Evolutionary conservation across 495 filamentous ascomycete species (phyloP), one percentile per base, ranked within the genome.

Genomic region (Clavariopsis aquatica): DNA sequence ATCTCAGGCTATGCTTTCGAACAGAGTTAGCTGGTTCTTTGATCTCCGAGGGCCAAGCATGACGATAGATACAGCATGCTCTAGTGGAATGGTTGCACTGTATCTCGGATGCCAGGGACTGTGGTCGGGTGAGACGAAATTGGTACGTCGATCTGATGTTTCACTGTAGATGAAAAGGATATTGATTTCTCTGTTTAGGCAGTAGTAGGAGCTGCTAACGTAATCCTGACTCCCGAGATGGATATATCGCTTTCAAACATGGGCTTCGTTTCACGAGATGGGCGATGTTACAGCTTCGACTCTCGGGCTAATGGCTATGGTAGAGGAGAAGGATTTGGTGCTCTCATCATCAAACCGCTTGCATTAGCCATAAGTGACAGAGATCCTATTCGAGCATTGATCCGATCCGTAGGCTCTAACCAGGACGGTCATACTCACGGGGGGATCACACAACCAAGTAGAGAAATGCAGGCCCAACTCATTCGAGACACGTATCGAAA

Each of bases 331-430:
- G 69, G 72, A 0, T 70, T 80, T 19, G 72, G 53, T 26, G 75
- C 74, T 0, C 41, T 82, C 0, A 75, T 73, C 19, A 36, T 83
- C 12, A 82, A 79, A 52, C 52, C 27, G 0, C 53, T 78, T 1
- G 52, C 57, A 5, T 59, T 74, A 29, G 80, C 81, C 2, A 43
- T 83, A 0, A 26, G 55, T 4, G 77, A 75, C 9, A 55, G 64
- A 0, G 73, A 79, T 55, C 69, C 72, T 0, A 76, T 80, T 24
- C 64, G 79, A 0, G 78, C 74, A 3, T 66, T 81, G 10, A 81
- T 80, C 49, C 57, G 78, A 7, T 64, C 56, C 17, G 75, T 78
- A 0, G 52, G 62, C 1, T 65, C 64, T 7, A 82, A 82, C 41
- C 72, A 73, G 49, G 71, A 77, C 34, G 65, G 65, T 4, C 15